These are phyloP conservation scores for Rhizoclosmatium globosum DNA, from an alignment of 192 early-diverging fungal species.

Conservation along the genomic window DNA sequence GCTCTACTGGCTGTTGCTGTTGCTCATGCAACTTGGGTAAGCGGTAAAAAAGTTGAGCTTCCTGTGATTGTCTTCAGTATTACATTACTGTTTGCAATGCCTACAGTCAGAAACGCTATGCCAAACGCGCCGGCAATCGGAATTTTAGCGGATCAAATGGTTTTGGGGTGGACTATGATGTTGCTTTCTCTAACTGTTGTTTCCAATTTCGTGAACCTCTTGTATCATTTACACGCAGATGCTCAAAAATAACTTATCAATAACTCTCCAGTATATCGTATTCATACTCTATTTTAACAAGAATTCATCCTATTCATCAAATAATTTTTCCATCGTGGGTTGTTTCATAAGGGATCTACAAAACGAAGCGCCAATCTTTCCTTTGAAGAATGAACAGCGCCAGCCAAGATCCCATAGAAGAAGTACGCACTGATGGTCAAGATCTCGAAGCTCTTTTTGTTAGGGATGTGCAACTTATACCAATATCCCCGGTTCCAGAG, in stretches of 20 bases:
- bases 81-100: conserved; percentile 24
- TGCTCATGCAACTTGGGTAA: conserved; percentile 13
- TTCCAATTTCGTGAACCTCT: conserved; percentile 25
- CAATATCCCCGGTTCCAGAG: no score
- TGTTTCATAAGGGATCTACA: no score
- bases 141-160: conserved; percentile 25
- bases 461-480: no score
- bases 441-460: no score
- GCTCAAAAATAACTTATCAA: not conserved
- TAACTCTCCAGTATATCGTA: no score
- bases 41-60: conserved; percentile 5
- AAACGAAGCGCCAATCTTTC: no score
- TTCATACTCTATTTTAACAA: no score
- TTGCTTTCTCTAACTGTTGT: not conserved
- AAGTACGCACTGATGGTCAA: no score
- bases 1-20: not conserved
- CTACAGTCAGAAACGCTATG: conserved; percentile 29
- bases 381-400: no score
- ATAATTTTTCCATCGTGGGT: no score
- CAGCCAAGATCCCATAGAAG: no score
- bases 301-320: no score
- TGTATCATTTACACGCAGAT: not conserved
- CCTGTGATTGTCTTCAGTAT: conserved; percentile 6
- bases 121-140: conserved; percentile 23
- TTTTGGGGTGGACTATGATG: conserved; percentile 25